phyloP scores from a whole-genome alignment of 257 asterid genomes.

The Rhazya stricta region DNA sequence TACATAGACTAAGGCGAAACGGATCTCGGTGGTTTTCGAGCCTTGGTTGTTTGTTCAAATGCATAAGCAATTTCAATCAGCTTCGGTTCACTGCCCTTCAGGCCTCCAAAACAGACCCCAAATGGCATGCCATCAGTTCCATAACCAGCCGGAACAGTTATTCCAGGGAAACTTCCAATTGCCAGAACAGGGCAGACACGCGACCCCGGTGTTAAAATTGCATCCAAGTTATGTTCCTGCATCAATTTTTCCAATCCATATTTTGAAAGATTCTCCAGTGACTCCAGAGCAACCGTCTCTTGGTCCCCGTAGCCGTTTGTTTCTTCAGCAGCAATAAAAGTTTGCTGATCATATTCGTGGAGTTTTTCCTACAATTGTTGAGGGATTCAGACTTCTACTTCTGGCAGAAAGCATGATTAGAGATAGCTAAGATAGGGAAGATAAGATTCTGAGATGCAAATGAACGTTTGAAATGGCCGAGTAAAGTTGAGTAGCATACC shows the following conservation, averaged over 20 bases:
- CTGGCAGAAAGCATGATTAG: neutral
- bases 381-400: neutral
- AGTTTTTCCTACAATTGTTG: constrained; percentile 26
- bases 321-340: constrained; percentile 40
- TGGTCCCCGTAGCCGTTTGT: constrained; percentile 48
- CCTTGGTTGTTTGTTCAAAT: constrained; percentile 58
- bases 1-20: neutral
- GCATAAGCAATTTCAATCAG: constrained; percentile 56
- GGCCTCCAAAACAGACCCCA: constrained; percentile 59
- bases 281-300: constrained; percentile 32
- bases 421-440: neutral
- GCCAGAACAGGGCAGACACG: constrained; percentile 40
- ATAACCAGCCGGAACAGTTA: constrained; percentile 59
- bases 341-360: constrained; percentile 34
- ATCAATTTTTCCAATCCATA: constrained; percentile 59
- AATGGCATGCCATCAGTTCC: constrained; percentile 52
- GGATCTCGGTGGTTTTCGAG: constrained; percentile 43
- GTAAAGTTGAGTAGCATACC: constrained; percentile 23
- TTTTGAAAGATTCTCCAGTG: constrained; percentile 34
- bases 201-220: constrained; percentile 40
- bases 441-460: neutral
- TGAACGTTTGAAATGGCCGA: neutral
- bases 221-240: constrained; percentile 45
- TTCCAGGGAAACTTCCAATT: constrained; percentile 58
- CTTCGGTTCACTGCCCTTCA: constrained; percentile 52